Conservation (phyloP, 257 asterid genomes). For the Coffea eugenioides region DNA sequence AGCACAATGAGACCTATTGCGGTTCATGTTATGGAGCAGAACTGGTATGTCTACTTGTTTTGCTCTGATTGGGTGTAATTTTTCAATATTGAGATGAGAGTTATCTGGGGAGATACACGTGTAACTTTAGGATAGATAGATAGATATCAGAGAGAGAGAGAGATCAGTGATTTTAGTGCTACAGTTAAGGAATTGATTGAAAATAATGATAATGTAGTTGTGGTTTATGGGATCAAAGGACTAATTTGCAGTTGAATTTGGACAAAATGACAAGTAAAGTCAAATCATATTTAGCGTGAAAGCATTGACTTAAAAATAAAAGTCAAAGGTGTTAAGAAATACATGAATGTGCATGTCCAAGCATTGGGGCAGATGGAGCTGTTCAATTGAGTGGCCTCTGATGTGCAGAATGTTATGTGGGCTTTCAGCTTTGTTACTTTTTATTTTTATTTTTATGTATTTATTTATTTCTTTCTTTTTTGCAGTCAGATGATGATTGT, state of each 20-base stretch:
- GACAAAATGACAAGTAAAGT: not conserved
- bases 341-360: not conserved
- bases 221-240: not conserved
- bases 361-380: not conserved
- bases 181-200: not conserved
- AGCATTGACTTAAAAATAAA: not conserved
- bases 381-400: not conserved
- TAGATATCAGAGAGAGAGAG: not conserved
- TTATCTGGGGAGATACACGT: not conserved
- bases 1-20: slow-evolving; percentile 87
- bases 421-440: not conserved
- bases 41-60: slow-evolving; percentile 46
- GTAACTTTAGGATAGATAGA: not conserved
- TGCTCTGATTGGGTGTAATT: not conserved
- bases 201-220: not conserved
- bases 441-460: slow-evolving; percentile 5
- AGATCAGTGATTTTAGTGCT: not conserved
- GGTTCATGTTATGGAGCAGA: slow-evolving; percentile 99
- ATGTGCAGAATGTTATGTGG: not conserved
- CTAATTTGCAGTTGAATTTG: not conserved
- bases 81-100: not conserved
- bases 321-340: not conserved
- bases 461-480: slow-evolving; percentile 7
- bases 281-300: too few species aligned
- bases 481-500: slow-evolving; percentile 86